Base-by-base conservation (phyloP, 768 basidiomycete genomes). In the Auricularia auricula-judae region DNA sequence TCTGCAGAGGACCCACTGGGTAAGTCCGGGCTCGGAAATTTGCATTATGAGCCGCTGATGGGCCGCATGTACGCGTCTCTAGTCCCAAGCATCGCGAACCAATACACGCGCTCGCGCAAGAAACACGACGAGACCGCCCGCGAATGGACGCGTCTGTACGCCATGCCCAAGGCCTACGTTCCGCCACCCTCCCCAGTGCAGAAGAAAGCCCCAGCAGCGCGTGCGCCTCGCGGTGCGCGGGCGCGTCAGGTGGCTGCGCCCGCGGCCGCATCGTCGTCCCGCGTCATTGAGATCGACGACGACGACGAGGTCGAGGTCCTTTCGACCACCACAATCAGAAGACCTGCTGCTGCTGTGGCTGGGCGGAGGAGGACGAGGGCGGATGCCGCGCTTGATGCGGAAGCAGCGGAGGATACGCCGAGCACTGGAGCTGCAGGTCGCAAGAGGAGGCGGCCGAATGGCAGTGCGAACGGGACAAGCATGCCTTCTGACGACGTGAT, bases 81-180 rank as follows among this genome's bases (percentile, higher is more conserved):
- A 85, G 89, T 90, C 4, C 87, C 88, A 2, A 79, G 81, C 0
- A 89, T 92, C 23, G 89, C 90, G 18, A 84, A 80, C 0, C 84
- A 89, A 69, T 91, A 85, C 69, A 74, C 77, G 8, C 81, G 83
- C 23, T 84, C 86, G 71, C 83, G 89, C 62, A 79, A 80, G 62
- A 79, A 80, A 63, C 91, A 94, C 72, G 91, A 95, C 72, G 76
- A 78, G 12, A 92, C 83, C 1, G 93, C 93, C 3, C 82, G 84
- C 42, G 81, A 86, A 66, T 93, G 91, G 90, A 90, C 88, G 0
- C 78, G 84, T 54, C 72, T 84, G 14, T 89, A 87, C 70, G 90
- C 90, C 4, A 23, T 59, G 56, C 56, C 56, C 11, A 59, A 33
- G 29, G 23, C 4, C 14, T 29, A 14, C 29, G 56, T 23, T 10